Evolutionary conservation across 495 filamentous ascomycete species (phyloP), one percentile per base, ranked within the genome.

Genomic region (Xylaria grammica): DNA sequence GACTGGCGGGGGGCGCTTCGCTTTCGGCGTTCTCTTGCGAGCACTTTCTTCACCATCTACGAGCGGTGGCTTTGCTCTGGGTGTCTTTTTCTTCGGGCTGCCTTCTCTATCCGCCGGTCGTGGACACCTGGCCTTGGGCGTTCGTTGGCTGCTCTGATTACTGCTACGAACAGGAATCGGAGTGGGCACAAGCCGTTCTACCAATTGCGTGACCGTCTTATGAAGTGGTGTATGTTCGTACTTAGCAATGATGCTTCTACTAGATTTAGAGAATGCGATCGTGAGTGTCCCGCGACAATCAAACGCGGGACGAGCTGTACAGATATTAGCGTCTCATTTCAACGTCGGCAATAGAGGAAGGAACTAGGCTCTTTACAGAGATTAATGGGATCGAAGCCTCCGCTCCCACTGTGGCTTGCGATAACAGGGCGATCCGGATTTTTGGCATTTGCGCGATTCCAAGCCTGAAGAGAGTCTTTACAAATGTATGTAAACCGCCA

Each of bases 401-500:
- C 75, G 55, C 70, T 75, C 27, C 74, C 69, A 60, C 78, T 82
- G 65, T 76, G 81, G 44, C 75, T 79, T 9, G 71, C 78, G 55
- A 82, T 78, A 46, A 64, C 63, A 8, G 68, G 46, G 61, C 74
- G 78, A 15, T 73, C 63, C 19, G 72, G 63, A 32, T 58, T 74
- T 48, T 80, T 82, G 1, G 73, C 68, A 62, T 69, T 67, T 40
- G 79, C 75, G n/a, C 78, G 79, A 50, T 63, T 71, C 81, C 81
- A 84, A 17, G 73, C 72, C 66, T 77, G 72, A 48, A 76, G 66
- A n/a, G 81, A 84, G 67, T 78, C 78, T 66, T 78, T 78, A 73
- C 81, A 84, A 46, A 77, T 73, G 60, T 82, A 81, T 15, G 71
- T 77, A 53, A 84, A 82, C 5, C 71, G 76, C 81, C 81, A 84